Conservation (phyloP, 257 asterid genomes). For the Marsdenia floribunda region DNA sequence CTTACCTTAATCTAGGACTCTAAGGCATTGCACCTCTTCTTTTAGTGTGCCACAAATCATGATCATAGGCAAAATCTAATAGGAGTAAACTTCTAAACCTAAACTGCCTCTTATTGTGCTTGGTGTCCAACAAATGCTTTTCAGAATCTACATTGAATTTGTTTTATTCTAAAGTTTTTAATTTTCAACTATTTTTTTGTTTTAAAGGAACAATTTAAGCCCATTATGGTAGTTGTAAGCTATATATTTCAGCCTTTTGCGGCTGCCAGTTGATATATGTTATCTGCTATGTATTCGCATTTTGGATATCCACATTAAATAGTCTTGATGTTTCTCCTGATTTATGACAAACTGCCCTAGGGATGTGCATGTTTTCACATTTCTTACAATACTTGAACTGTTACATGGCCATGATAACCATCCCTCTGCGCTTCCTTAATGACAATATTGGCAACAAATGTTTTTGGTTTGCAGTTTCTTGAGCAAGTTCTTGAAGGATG, state of each 20-base stretch:
- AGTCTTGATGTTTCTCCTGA: constrained; percentile 1
- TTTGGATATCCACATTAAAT: neutral
- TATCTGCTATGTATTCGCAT: neutral
- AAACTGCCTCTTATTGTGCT: neutral
- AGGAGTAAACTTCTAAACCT: neutral
- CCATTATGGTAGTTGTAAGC: neutral
- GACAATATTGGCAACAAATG: neutral
- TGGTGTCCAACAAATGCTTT: neutral
- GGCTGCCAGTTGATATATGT: neutral
- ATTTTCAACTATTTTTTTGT: neutral
- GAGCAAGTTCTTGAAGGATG: constrained; percentile 77
- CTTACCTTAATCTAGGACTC: neutral
- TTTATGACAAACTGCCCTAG: neutral
- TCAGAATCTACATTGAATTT: neutral
- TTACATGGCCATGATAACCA: neutral
- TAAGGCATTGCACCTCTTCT: neutral
- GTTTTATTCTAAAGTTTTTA: neutral
- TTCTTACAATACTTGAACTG: neutral
- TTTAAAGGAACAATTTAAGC: neutral
- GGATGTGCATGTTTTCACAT: neutral
- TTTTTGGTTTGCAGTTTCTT: constrained; percentile 47
- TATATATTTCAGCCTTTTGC: neutral
- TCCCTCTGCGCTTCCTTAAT: neutral
- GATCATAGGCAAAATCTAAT: neutral
- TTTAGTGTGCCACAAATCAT: neutral